Conservation (phyloP, 768 basidiomycete species). For the Lactifluus echinatus region DNA sequence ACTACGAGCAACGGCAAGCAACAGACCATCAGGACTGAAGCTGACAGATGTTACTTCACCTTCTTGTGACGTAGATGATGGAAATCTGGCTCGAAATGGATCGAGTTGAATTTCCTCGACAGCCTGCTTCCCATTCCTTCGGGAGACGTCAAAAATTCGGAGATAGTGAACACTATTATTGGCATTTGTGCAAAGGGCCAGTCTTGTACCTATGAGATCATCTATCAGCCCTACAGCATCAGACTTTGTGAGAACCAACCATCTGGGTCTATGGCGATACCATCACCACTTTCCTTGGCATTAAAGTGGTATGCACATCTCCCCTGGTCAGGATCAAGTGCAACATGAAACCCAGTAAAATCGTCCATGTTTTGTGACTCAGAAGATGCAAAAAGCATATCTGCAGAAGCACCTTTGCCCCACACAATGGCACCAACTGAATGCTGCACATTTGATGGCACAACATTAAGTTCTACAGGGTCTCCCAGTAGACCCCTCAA, state of each 20-base stretch:
- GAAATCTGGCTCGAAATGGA: background rate
- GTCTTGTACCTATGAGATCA: background rate
- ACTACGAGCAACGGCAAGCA: slow-evolving; percentile 17
- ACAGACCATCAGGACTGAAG: slow-evolving; percentile 17
- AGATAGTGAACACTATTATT: background rate
- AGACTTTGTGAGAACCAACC: slow-evolving; percentile 1
- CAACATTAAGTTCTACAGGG: slow-evolving; percentile 4
- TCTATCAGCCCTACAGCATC: background rate
- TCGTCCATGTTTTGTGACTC: slow-evolving; percentile 10
- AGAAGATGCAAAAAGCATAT: slow-evolving; percentile 19
- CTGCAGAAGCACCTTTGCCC: slow-evolving; percentile 8
- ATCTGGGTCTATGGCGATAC: slow-evolving; percentile 15
- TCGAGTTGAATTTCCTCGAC: background rate
- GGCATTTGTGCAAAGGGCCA: slow-evolving; percentile 14
- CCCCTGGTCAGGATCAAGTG: slow-evolving; percentile 12
- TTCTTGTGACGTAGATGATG: background rate
- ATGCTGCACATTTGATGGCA: slow-evolving; percentile 7
- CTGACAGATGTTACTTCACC: slow-evolving; percentile 15
- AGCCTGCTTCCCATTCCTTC: background rate
- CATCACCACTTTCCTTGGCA: slow-evolving; percentile 17
- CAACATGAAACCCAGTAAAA: slow-evolving; percentile 10
- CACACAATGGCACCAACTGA: slow-evolving; percentile 15
- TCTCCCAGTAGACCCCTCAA: background rate
- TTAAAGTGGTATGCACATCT: background rate
- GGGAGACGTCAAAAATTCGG: slow-evolving; percentile 15